Percentiles rank a stretch among this genome's conserved stretches.
phyloP scores from a whole-genome alignment of 2,329 filamentous ascomycete species.

The Dactylonectria estremocensis region DNA sequence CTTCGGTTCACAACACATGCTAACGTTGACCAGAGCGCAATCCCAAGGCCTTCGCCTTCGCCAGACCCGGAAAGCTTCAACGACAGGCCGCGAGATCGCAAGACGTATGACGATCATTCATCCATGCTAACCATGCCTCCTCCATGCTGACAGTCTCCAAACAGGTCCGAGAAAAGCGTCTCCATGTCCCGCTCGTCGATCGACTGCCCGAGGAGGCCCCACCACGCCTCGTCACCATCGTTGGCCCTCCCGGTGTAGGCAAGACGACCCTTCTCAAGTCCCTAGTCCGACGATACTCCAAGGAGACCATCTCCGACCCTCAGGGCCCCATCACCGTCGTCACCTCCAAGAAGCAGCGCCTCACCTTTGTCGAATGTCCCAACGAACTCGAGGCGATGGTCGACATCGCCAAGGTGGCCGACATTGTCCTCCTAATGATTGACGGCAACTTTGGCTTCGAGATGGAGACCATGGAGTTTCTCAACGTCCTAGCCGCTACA shows the following conservation, averaged over 20 bases:
- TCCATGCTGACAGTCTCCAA: conserved; percentile 42
- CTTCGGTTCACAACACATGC: conserved; percentile 32
- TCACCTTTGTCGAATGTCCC: conserved; percentile 98
- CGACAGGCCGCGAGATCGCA: conserved; percentile 81
- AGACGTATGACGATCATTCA: conserved; percentile 68
- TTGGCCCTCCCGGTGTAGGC: conserved; percentile 94
- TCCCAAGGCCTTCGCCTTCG: conserved; percentile 91
- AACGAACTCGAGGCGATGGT: conserved; percentile 97
- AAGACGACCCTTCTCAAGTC: conserved; percentile 98
- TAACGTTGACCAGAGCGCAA: conserved; percentile 73
- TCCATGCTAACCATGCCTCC: not conserved
- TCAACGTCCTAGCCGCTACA: conserved; percentile 92
- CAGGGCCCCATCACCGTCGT: conserved; percentile 95
- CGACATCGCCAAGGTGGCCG: conserved; percentile 95
- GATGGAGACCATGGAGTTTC: conserved; percentile 99
- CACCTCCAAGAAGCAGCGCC: conserved; percentile 92
- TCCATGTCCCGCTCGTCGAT: conserved; percentile 97
- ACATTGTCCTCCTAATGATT: conserved; percentile 98
- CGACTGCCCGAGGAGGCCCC: conserved; percentile 95
- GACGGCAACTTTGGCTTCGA: conserved; percentile 99
- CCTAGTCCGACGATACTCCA: conserved; percentile 92
- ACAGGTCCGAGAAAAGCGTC: conserved; percentile 92
- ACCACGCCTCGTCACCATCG: conserved; percentile 92
- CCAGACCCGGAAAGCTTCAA: conserved; percentile 84
- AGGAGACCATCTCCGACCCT: conserved; percentile 92